phyloP scores from a whole-genome alignment of 441 rosid species.

The Biscutella laevigata region DNA sequence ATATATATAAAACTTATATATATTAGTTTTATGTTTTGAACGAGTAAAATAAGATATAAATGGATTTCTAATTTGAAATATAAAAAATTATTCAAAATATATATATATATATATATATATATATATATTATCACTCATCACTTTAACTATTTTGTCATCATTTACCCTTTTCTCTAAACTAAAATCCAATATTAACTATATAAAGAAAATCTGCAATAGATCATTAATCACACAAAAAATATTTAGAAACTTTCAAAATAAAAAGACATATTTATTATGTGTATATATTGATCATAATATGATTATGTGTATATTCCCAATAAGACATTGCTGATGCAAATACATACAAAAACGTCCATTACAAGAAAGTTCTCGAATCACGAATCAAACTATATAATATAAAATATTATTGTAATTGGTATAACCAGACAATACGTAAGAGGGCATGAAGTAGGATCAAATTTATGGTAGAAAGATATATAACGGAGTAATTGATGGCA shows the following conservation, averaged over 20 bases:
- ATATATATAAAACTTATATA: too few species aligned
- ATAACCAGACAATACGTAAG: not conserved
- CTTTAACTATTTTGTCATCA: too few species aligned
- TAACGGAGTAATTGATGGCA: not conserved
- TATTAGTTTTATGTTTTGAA: too few species aligned
- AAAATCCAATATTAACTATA: too few species aligned
- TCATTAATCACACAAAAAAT: conserved; percentile 11
- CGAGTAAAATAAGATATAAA: too few species aligned
- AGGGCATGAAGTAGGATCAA: not conserved
- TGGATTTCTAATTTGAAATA: too few species aligned
- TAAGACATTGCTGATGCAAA: conserved; percentile 24
- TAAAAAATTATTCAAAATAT: too few species aligned
- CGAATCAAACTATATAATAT: conserved; percentile 1
- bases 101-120: too few species aligned
- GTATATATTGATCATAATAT: not conserved
- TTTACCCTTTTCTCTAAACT: too few species aligned
- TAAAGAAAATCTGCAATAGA: too few species aligned
- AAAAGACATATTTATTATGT: not conserved
- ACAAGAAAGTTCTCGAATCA: conserved; percentile 21
- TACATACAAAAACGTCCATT: conserved; percentile 26
- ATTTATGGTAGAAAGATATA: not conserved
- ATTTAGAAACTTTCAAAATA: not conserved
- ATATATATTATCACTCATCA: too few species aligned
- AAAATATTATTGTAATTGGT: not conserved
- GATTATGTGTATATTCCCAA: not conserved